A percentile compares a stretch with the other conserved stretches of the same genome.
phyloP scores from a whole-genome alignment of 176 grass and related monocot species.

The Juncus effusus region DNA sequence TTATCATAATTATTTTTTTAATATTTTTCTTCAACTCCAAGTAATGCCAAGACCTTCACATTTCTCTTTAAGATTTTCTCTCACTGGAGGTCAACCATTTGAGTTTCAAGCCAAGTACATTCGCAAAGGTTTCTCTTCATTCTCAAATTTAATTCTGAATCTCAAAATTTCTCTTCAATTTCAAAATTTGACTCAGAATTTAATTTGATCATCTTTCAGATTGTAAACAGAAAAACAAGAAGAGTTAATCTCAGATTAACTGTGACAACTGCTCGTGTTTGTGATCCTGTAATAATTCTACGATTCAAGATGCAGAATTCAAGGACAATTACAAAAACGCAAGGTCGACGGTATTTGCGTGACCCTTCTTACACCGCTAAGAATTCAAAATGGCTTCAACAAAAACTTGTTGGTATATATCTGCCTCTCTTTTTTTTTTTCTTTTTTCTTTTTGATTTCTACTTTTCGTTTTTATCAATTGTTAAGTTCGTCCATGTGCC shows the following conservation, averaged over 20 bases:
- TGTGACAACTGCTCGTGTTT: too few species aligned
- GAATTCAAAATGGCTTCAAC: constrained; percentile 20
- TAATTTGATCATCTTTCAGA: not conserved
- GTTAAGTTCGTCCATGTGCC: too few species aligned
- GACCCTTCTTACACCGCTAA: constrained; percentile 9
- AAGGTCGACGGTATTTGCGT: constrained; percentile 1
- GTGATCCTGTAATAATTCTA: too few species aligned
- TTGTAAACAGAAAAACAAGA: too few species aligned
- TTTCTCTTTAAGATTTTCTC: not conserved
- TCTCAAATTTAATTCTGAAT: not conserved
- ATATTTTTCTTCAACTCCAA: not conserved
- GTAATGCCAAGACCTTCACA: not conserved
- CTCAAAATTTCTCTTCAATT: not conserved
- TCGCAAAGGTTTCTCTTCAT: constrained; percentile 1
- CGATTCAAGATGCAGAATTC: too few species aligned
- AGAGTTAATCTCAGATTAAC: too few species aligned
- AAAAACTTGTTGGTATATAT: constrained; percentile 20
- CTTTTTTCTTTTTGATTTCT: too few species aligned
- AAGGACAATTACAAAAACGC: not conserved
- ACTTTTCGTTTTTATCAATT: too few species aligned
- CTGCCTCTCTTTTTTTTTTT: too few species aligned
- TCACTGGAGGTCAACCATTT: constrained; percentile 19
- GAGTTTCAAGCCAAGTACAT: not conserved
- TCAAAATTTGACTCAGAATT: not conserved
- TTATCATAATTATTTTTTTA: constrained; percentile 6